These are phyloP conservation scores for Aureobasidium sp. DNA, from an alignment of 2,329 filamentous ascomycete species.

Conservation along the genomic window DNA sequence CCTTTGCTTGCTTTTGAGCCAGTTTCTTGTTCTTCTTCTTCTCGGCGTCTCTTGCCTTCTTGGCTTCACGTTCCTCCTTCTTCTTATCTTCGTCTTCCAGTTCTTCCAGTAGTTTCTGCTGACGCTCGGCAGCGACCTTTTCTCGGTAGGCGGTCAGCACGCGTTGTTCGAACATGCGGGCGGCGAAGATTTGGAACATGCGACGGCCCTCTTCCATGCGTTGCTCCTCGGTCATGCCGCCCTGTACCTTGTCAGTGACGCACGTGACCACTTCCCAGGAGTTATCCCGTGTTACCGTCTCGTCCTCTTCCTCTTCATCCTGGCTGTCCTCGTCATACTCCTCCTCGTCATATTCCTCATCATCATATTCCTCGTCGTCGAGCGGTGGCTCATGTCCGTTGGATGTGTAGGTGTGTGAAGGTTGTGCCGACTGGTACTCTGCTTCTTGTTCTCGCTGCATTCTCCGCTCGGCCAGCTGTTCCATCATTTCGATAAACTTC, in stretches of 20 bases:
- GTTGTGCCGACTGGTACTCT: constrained; percentile 54
- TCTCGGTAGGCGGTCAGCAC: constrained; percentile 96
- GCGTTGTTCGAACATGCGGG: constrained; percentile 97
- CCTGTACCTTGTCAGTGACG: constrained; percentile 29
- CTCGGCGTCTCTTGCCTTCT: constrained; percentile 88
- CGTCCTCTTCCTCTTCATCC: constrained; percentile 54
- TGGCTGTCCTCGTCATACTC: constrained; percentile 54
- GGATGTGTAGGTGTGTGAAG: constrained; percentile 43
- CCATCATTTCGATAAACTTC: constrained; percentile 99
- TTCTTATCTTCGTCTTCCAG: constrained; percentile 74
- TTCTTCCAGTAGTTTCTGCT: constrained; percentile 83
- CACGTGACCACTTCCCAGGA: constrained; percentile 11
- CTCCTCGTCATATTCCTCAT: constrained; percentile 62
- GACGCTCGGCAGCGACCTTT: constrained; percentile 88
- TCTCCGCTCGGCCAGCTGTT: constrained; percentile 90
- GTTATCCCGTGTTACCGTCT: constrained; percentile 42
- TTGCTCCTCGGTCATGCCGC: constrained; percentile 94
- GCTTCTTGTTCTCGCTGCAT: constrained; percentile 96
- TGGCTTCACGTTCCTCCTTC: constrained; percentile 73
- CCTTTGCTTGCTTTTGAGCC: constrained; percentile 76
- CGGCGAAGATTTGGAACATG: constrained; percentile 99
- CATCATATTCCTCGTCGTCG: constrained; percentile 72
- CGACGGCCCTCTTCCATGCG: constrained; percentile 96
- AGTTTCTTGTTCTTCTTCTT: constrained; percentile 92
- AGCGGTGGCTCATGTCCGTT: constrained; percentile 57